These are phyloP conservation scores for Neoscytalidium dimidiatum DNA, from an alignment of 2,329 filamentous ascomycete species.

Conservation along the genomic window DNA sequence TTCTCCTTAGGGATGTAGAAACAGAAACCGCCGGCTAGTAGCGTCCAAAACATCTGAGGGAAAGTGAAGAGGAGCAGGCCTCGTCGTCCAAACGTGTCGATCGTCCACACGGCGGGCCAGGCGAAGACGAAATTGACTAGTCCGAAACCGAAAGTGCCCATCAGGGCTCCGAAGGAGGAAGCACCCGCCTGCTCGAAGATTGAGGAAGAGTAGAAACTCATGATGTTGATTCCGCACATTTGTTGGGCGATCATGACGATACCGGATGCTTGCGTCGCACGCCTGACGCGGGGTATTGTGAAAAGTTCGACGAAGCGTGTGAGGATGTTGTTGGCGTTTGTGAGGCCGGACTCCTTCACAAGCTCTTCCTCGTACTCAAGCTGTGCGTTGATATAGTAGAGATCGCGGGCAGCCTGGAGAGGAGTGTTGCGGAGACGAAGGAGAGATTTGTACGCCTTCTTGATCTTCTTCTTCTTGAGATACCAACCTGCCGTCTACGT, in stretches of 20 bases:
- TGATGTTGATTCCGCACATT: constrained; percentile 57
- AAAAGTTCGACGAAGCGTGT: constrained; percentile 58
- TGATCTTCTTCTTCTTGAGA: constrained; percentile 44
- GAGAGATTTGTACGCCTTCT: constrained; percentile 42
- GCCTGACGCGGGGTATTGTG: constrained; percentile 67
- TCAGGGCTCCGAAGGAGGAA: constrained; percentile 43
- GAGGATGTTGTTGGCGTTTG: constrained; percentile 36
- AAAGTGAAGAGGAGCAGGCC: constrained; percentile 52
- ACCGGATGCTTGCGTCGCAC: constrained; percentile 74
- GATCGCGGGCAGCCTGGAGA: constrained; percentile 44
- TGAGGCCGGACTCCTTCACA: constrained; percentile 27
- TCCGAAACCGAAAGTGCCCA: constrained; percentile 61
- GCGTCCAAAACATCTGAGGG: constrained; percentile 53
- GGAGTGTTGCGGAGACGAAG: constrained; percentile 40
- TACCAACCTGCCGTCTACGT: constrained; percentile 24
- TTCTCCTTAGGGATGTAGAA: constrained; percentile 51
- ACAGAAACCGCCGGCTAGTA: constrained; percentile 52
- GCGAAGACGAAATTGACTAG: constrained; percentile 61
- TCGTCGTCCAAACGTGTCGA: constrained; percentile 56
- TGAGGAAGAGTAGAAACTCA: constrained; percentile 53
- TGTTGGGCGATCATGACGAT: constrained; percentile 74
- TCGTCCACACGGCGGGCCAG: constrained; percentile 60
- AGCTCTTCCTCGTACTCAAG: constrained; percentile 38
- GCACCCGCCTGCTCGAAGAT: constrained; percentile 52
- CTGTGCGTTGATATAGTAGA: constrained; percentile 44